These are phyloP conservation scores for Plasmodium vivax DNA, from an alignment of 169 alveolate genomes.

Conservation along the genomic window DNA sequence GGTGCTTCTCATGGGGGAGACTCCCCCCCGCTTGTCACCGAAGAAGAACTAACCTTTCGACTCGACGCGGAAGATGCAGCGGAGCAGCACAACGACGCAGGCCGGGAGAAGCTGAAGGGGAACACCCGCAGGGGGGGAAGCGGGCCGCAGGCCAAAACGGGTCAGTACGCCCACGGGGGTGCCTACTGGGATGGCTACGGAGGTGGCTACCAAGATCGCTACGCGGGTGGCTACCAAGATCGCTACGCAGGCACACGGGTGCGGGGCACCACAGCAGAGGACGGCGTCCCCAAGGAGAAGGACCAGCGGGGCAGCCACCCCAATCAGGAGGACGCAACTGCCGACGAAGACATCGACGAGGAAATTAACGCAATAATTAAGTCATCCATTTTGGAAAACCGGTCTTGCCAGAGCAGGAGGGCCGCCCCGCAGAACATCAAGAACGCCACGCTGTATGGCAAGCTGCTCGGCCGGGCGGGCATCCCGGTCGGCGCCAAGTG, in stretches of 20 bases:
- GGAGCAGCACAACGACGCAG: neutral
- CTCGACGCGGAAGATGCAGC: neutral
- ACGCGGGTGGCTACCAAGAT: no score
- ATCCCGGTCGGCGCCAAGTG: neutral
- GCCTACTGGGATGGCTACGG: neutral
- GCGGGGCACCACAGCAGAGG: neutral
- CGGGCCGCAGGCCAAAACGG: neutral
- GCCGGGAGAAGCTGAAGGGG: neutral
- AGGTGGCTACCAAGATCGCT: no score
- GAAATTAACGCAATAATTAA: slow-evolving; percentile 63
- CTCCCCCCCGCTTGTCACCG: neutral
- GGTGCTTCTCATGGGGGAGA: neutral
- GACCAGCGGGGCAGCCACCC: neutral
- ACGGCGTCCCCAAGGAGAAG: neutral
- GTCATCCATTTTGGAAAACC: slow-evolving; percentile 27
- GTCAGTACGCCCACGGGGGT: neutral
- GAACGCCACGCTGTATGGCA: neutral
- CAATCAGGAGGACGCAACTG: neutral
- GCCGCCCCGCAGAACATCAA: neutral
- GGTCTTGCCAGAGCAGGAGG: neutral
- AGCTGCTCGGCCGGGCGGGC: neutral
- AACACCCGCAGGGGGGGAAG: neutral
- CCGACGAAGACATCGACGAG: neutral
- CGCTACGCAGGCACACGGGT: neutral
- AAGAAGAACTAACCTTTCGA: neutral